Conservation (phyloP, 2,329 filamentous ascomycete species). For the Calycina herbarum region DNA sequence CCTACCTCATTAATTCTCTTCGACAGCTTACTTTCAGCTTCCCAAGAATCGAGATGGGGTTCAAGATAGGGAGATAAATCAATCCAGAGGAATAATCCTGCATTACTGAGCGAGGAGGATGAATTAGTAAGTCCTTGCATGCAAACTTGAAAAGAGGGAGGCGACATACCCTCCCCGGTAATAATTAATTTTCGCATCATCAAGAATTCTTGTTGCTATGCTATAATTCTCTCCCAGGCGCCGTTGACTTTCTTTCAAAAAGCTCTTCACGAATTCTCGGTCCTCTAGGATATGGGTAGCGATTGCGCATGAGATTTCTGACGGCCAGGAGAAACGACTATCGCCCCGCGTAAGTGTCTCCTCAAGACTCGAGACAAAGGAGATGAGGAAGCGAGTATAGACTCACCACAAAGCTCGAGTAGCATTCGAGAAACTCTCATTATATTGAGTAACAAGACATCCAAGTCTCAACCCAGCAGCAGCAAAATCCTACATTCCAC, state of each 20-base stretch:
- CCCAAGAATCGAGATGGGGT: slow-evolving; percentile 13
- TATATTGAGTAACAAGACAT: slow-evolving; percentile 40
- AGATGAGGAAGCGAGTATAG: not conserved
- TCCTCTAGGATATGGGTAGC: slow-evolving; percentile 38
- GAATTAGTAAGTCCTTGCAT: too few relatives aligned
- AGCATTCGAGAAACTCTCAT: slow-evolving; percentile 10
- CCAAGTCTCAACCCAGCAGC: slow-evolving; percentile 45
- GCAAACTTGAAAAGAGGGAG: too few relatives aligned
- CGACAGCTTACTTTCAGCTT: slow-evolving; percentile 20
- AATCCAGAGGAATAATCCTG: slow-evolving; percentile 54
- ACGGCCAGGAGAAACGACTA: slow-evolving; percentile 26
- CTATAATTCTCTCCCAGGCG: slow-evolving; percentile 44
- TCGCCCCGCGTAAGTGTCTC: too few relatives aligned
- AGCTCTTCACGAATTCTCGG: slow-evolving; percentile 44
- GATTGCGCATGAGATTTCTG: slow-evolving; percentile 22
- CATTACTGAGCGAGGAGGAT: too few relatives aligned
- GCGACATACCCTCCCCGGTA: slow-evolving; percentile 40
- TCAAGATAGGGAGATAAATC: slow-evolving; percentile 48
- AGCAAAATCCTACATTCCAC: too few relatives aligned
- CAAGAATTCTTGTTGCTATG: slow-evolving; percentile 41
- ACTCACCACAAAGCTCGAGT: slow-evolving; percentile 11
- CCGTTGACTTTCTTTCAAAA: slow-evolving; percentile 41
- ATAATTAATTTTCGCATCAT: slow-evolving; percentile 45
- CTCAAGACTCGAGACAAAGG: too few relatives aligned
- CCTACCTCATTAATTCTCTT: slow-evolving; percentile 45